These are phyloP conservation scores for Stephanocyclus meneghinianus DNA, from an alignment of 352 stramenopile genomes.

Conservation along the genomic window DNA sequence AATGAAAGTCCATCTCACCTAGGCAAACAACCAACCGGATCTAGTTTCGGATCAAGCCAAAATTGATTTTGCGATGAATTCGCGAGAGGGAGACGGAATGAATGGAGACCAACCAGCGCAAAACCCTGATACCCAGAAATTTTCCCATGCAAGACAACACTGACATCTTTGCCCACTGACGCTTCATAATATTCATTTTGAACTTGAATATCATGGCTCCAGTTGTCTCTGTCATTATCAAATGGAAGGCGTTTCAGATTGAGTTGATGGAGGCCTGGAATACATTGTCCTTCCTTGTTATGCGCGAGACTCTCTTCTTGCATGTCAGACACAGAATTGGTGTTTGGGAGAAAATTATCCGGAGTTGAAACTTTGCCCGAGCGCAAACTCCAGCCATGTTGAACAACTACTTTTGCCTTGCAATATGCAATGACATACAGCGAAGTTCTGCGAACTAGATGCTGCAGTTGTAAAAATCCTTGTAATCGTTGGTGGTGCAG, in stretches of 20 bases:
- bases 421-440: conserved; percentile 59
- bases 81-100: conserved; percentile 19
- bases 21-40: conserved; percentile 48
- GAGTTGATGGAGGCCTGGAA: background rate
- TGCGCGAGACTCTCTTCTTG: background rate
- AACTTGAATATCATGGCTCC: conserved; percentile 40
- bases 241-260: conserved; percentile 51
- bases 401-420: conserved; percentile 47
- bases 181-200: conserved; percentile 72
- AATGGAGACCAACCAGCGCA: conserved; percentile 47
- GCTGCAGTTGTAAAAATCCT: conserved; percentile 50
- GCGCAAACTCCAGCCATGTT: conserved; percentile 57
- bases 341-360: background rate
- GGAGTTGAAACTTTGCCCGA: background rate
- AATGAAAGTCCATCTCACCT: background rate
- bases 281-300: background rate
- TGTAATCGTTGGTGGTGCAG: conserved; percentile 48
- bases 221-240: conserved; percentile 68
- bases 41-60: conserved; percentile 33
- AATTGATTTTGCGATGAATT: background rate
- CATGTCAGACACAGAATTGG: background rate
- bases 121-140: conserved; percentile 60
- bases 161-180: conserved; percentile 46
- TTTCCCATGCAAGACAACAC: conserved; percentile 42
- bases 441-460: conserved; percentile 54